Evolutionary conservation across 768 basidiomycete genomes (phyloP), one percentile per base, ranked within the genome.

Genomic region (Collybia sp.): DNA sequence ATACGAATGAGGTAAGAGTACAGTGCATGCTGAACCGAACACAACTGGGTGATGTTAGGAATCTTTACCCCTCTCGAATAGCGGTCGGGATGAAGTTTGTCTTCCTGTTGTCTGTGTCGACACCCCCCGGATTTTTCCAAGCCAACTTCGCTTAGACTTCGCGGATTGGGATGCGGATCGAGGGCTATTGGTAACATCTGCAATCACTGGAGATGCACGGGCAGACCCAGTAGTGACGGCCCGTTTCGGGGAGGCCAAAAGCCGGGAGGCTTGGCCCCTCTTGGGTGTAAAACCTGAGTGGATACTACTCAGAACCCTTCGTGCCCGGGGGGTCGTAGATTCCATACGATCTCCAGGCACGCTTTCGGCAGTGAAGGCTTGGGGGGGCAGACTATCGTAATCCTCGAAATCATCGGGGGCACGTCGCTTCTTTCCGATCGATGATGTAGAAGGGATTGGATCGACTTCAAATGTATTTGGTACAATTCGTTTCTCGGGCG

Each of bases 281-380:
- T 86, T 80, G 25, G 88, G 88, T 2, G 87, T 89, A 59, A 89
- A 90, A 5, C 88, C 82, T 5, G 77, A 71, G 37, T 84, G 80
- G 41, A 78, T 60, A 41, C 70, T 74, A 45, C 74, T 80, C 45
- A 81, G 52, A 45, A 77, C 73, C 52, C 79, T 76, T 45, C 86
- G 75, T 32, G 79, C 69, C 34, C 83, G 79, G 9, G 87, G 87
- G 1, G 85, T 83, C 45, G 66, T 54, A 45, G 56, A 62, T 47
- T 68, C 68, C 13, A 53, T 58, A n/a, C 65, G 67, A 46, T 68
- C 65, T 41, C 69, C 69, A 16, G 71, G 65, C 19, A 75, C 61
- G 37, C 78, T 72, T 9, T 83, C 82, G 0, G 69, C 67, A 32
- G 74, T 82, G 67, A 78, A 86, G 3, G 70, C 83, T 56, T 89